These are phyloP conservation scores for Barnettozyma botsteinii DNA, from an alignment of 805 yeast species.

Conservation along the genomic window DNA sequence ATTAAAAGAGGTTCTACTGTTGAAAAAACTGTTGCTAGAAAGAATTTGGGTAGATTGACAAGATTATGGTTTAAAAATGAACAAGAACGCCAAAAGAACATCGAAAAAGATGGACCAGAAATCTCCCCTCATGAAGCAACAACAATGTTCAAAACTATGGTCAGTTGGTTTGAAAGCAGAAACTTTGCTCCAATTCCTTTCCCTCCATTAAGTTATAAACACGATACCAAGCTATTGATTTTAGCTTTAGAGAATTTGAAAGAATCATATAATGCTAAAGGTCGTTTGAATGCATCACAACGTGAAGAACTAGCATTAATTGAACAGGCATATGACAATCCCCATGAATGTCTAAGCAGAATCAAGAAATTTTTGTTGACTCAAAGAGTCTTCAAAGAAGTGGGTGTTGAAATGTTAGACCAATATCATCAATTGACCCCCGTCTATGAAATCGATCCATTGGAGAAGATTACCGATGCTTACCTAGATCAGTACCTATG, in stretches of 20 bases:
- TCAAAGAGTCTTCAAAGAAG: constrained; percentile 89
- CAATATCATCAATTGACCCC: constrained; percentile 80
- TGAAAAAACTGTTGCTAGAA: constrained; percentile 90
- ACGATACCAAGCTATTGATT: constrained; percentile 85
- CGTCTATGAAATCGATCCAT: constrained; percentile 81
- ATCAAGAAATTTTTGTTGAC: constrained; percentile 78
- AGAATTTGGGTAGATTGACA: constrained; percentile 87
- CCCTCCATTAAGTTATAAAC: constrained; percentile 88
- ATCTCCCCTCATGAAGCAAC: constrained; percentile 86
- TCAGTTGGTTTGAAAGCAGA: constrained; percentile 83
- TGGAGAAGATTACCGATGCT: constrained; percentile 95
- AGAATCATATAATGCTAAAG: constrained; percentile 68
- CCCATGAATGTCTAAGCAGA: constrained; percentile 85
- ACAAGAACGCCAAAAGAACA: constrained; percentile 78
- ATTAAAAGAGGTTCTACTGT: constrained; percentile 85
- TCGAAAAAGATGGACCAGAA: constrained; percentile 82
- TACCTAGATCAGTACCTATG: constrained; percentile 92
- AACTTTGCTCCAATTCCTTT: constrained; percentile 85
- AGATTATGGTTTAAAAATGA: constrained; percentile 90
- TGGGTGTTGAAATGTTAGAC: constrained; percentile 84
- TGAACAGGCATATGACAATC: constrained; percentile 95
- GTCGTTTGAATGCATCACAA: constrained; percentile 77
- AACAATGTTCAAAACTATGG: constrained; percentile 78
- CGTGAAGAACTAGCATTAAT: constrained; percentile 89
- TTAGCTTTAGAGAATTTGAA: constrained; percentile 86